Evolutionary conservation across 345 rosid species (phyloP).

Genomic region (Camelina hispida): DNA sequence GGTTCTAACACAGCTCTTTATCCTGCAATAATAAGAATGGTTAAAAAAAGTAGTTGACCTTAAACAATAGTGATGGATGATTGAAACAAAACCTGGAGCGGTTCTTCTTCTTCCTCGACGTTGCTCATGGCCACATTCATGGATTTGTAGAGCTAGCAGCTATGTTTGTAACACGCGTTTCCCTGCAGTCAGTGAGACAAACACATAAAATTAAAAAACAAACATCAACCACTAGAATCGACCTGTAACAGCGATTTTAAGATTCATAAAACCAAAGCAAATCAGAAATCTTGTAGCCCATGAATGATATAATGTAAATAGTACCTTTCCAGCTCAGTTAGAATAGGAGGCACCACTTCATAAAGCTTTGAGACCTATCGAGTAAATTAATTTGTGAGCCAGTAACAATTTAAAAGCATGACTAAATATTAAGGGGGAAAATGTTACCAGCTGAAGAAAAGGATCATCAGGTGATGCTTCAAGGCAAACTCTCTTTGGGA

Average conservation of each 20-base stretch:
- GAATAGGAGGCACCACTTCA: slow-evolving; percentile 94
- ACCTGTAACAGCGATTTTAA: slow-evolving; percentile 55
- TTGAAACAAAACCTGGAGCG: too few species aligned
- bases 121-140: too few species aligned
- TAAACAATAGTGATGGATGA: too few species aligned
- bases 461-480: slow-evolving; percentile 95
- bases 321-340: slow-evolving; percentile 86
- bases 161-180: too few species aligned
- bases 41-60: too few species aligned
- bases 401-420: slow-evolving; percentile 18
- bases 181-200: too few species aligned
- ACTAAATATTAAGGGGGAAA: background rate
- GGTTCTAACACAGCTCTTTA: too few species aligned
- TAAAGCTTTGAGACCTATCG: slow-evolving; percentile 86
- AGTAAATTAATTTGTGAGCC: slow-evolving; percentile 32
- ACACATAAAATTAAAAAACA: too few species aligned
- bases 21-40: too few species aligned
- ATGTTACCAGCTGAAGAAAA: slow-evolving; percentile 78
- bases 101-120: too few species aligned
- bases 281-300: background rate
- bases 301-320: slow-evolving; percentile 6
- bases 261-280: background rate
- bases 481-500: slow-evolving; percentile 97
- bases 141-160: too few species aligned
- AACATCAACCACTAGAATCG: too few species aligned